Evolutionary conservation across 2,329 filamentous ascomycete species (phyloP).

Genomic region (Metarhizium album): DNA sequence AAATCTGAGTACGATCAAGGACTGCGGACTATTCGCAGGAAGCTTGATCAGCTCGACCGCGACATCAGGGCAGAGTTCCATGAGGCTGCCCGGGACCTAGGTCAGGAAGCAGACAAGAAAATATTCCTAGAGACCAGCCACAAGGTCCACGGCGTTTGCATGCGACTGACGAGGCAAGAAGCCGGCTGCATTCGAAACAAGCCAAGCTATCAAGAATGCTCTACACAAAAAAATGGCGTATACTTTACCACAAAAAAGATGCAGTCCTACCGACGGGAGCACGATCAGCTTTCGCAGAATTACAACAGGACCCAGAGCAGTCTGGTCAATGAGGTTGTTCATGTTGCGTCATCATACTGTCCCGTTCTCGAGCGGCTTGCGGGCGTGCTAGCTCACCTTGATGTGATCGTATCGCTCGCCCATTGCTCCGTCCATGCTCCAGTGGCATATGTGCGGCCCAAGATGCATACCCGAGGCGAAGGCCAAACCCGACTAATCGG

Average conservation of each 20-base stretch:
- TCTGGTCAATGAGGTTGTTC: slow-evolving; percentile 83
- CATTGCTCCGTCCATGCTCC: slow-evolving; percentile 91
- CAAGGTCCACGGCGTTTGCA: slow-evolving; percentile 91
- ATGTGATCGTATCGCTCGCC: slow-evolving; percentile 89
- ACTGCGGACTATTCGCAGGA: slow-evolving; percentile 77
- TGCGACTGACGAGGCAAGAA: slow-evolving; percentile 84
- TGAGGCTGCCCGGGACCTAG: slow-evolving; percentile 66
- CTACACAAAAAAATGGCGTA: slow-evolving; percentile 97
- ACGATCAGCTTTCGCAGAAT: slow-evolving; percentile 85
- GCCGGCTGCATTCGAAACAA: slow-evolving; percentile 90
- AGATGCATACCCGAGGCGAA: slow-evolving; percentile 76
- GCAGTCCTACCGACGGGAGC: slow-evolving; percentile 72
- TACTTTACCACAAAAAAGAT: slow-evolving; percentile 88
- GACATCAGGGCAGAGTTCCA: slow-evolving; percentile 79
- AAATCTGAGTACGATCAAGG: slow-evolving; percentile 95
- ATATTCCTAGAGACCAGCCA: slow-evolving; percentile 88
- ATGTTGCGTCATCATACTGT: slow-evolving; percentile 87
- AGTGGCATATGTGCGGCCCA: slow-evolving; percentile 81
- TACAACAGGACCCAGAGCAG: slow-evolving; percentile 93
- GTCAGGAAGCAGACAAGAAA: slow-evolving; percentile 95
- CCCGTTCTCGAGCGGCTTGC: slow-evolving; percentile 86
- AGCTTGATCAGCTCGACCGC: slow-evolving; percentile 71
- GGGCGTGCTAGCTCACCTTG: slow-evolving; percentile 74
- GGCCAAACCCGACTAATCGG: slow-evolving; percentile 86
- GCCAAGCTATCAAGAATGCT: slow-evolving; percentile 81